phyloP scores from a whole-genome alignment of 2,329 filamentous ascomycete genomes.

The Trichoderma hamatum region DNA sequence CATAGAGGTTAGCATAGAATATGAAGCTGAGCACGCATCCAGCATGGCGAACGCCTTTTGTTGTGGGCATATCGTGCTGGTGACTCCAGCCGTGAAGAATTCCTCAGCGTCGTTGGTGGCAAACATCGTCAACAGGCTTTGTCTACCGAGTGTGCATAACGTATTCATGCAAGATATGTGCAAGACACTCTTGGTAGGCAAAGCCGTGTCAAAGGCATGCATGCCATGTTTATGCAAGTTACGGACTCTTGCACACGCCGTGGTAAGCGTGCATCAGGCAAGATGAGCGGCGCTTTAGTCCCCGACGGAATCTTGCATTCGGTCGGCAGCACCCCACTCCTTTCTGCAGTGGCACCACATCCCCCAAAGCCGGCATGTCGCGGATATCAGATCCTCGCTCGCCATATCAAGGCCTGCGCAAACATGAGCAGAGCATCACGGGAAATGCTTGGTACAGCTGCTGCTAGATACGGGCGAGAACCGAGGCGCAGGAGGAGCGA shows the following conservation, averaged over 20 bases:
- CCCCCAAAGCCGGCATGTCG: slow-evolving; percentile 22
- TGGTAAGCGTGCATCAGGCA: slow-evolving; percentile 27
- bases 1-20: neutral
- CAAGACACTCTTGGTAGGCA: slow-evolving; percentile 12
- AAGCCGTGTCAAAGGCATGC: slow-evolving; percentile 2
- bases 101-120: neutral
- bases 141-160: slow-evolving; percentile 17
- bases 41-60: neutral
- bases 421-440: neutral
- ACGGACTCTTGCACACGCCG: slow-evolving; percentile 25
- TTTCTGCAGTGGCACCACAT: slow-evolving; percentile 29
- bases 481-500: neutral
- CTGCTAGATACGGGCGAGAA: neutral
- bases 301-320: slow-evolving; percentile 39
- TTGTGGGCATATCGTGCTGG: neutral
- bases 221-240: slow-evolving; percentile 24
- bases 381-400: slow-evolving; percentile 25
- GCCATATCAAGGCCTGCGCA: neutral
- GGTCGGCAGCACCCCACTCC: slow-evolving; percentile 27
- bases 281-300: slow-evolving; percentile 29
- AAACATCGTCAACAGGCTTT: slow-evolving; percentile 2
- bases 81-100: neutral
- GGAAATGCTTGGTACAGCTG: neutral
- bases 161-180: slow-evolving; percentile 16
- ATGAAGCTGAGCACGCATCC: neutral